Base-by-base conservation (phyloP, 2,329 filamentous ascomycete species). In the Pseudonectria foliicola region DNA sequence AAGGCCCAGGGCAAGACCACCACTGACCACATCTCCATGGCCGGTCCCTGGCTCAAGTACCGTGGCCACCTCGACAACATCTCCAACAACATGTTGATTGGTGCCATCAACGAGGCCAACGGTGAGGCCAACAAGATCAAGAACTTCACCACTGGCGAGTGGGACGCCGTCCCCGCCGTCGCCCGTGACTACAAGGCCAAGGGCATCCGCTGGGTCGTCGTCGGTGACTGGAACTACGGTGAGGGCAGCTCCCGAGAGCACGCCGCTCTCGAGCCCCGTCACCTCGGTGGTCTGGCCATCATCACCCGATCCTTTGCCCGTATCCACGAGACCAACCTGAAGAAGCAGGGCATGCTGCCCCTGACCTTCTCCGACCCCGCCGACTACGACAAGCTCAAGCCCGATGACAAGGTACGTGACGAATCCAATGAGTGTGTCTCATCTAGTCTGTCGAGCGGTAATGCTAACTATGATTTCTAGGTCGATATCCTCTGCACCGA, bases 341-440 rank as follows among this genome's bases (percentile, higher is more conserved):
- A 98, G 86, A 98, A 98, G 83, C 92, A 98, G 80, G 92, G 92
- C 70, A 95, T 98, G 90, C 85, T 98, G 70, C 92, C 92, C 57
- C 77, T 98, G 49, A 96, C 89, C 55, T 98, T 98, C 71, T 68
- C 79, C 39, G 81, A 96, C 61, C 90, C 90, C 38, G 90, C 83
- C 62, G 92, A 98, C 67, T 98, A 98, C 67, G 92, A 98, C 66
- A 94, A 86, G 78, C 89, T 98, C 66, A 79, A 83, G 62, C 85
- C 88, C 49, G 82, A 92, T 43, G 92, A 95, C 75, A 89, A 82
- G 70, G 80, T 73, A 58, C 52, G 59, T 58, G 44, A 28, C 11
- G 13, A 15, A 10, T 10, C 2, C 23, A 32, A n/a, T 23, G 21
- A 12, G 4, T 15, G 15, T 7, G 18, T 5, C 23, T 16, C 23